Evolutionary conservation across 2,329 filamentous ascomycete genomes (phyloP), one percentile per base, ranked within the genome.

Genomic region (Exophiala sideris): DNA sequence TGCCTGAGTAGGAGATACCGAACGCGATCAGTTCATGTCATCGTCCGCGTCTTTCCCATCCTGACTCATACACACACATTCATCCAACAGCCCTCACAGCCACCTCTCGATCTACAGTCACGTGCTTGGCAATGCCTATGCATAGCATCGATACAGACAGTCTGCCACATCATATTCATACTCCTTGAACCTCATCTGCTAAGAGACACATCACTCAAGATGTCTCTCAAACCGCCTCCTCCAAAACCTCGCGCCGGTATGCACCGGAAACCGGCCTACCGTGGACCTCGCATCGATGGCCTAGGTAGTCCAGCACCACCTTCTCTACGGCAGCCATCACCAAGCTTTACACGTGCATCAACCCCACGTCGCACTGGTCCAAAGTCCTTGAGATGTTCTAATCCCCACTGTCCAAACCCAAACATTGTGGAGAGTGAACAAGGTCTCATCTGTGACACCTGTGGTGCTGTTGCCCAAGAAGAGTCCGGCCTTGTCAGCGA

Each of bases 401-500:
- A 76, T 54, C 73, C 71, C 1, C 67, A 66, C 39, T 77, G 75
- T 65, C 70, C 72, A 11, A 71, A 70, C 36, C 73, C 73, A 42
- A 68, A 76, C 54, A 74, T 76, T 34, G 69, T 75, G 38, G 71
- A 73, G 52, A 72, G 76, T 63, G 73, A 76, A 52, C 72, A 73
- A 12, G 68, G 75, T 56, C 73, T 76, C 59, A 78, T 89, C 62
- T 97, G 94, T 73, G 83, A 85, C 57, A 87, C 83, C 44, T 97
- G 94, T 71, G 92, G 91, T 79, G 86, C 84, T 56, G 84, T 96
- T 62, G 83, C 92, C 52, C 86, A 88, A 63, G 88, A 95, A 67
- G 57, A 62, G n/a, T 86, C 84, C 68, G 91, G 95, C 66, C 96
- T 97, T 59, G 91, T 96, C 54, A 83, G 90, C 45, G 94, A 99